Evolutionary conservation across 1,284 basidiomycete genomes (phyloP).

Genomic region (Wolfiporia cocos): DNA sequence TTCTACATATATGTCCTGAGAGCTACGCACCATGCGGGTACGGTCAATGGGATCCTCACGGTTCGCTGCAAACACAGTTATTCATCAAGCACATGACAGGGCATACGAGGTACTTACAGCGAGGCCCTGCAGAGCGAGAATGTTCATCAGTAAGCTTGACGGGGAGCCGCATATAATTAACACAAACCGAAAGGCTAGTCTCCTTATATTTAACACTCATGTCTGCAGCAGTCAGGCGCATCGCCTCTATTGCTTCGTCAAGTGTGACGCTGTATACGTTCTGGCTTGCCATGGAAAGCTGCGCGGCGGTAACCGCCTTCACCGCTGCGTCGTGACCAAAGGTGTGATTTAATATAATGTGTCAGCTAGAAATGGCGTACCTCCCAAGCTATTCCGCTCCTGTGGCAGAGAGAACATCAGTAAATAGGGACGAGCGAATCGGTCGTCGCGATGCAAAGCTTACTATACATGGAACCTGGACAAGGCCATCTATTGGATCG

Average conservation of each 20-base stretch:
- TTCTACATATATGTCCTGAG: too few relatives aligned
- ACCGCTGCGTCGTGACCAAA: conserved; percentile 46
- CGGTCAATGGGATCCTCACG: conserved; percentile 36
- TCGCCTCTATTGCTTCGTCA: conserved; percentile 95
- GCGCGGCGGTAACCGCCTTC: conserved; percentile 88
- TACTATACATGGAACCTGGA: conserved; percentile 93
- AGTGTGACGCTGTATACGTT: conserved; percentile 85
- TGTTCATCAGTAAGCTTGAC: not conserved
- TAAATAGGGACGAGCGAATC: not conserved
- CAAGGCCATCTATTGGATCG: conserved; percentile 89
- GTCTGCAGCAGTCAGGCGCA: conserved; percentile 84
- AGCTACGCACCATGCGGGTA: conserved; percentile 36
- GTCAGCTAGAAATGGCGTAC: conserved; percentile 28
- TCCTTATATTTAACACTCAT: conserved; percentile 93
- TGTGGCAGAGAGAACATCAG: conserved; percentile 21
- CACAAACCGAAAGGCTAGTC: conserved; percentile 77
- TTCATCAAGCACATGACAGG: conserved; percentile 1
- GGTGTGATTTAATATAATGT: not conserved
- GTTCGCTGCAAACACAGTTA: conserved; percentile 25
- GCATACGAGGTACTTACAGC: conserved; percentile 39
- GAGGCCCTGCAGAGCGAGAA: conserved; percentile 40
- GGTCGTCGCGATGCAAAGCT: conserved; percentile 21
- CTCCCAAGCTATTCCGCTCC: conserved; percentile 86
- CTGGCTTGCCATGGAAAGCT: conserved; percentile 87
- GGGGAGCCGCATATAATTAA: conserved; percentile 1